Conservation (phyloP, 805 yeast species). For the Pichia eremophila region DNA sequence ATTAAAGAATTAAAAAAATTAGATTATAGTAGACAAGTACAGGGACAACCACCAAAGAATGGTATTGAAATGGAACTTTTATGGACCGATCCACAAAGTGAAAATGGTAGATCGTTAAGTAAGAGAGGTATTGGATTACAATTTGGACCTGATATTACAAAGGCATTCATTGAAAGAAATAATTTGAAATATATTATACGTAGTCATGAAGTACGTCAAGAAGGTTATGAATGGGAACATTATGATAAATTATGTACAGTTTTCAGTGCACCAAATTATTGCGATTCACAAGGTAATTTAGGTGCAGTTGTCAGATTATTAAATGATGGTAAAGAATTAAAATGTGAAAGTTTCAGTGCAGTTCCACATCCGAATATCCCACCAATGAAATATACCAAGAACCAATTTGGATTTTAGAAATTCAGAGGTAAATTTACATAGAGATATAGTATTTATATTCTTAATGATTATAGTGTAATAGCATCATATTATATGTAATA, state of each 20-base stretch:
- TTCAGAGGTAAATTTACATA: too few relatives aligned
- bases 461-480: too few relatives aligned
- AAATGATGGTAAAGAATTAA: slow-evolving; percentile 21
- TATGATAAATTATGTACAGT: slow-evolving; percentile 81
- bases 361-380: slow-evolving; percentile 84
- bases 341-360: slow-evolving; percentile 59
- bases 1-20: slow-evolving; percentile 65
- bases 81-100: slow-evolving; percentile 93
- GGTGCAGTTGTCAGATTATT: slow-evolving; percentile 80
- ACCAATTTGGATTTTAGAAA: slow-evolving; percentile 30
- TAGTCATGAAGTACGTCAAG: slow-evolving; percentile 92
- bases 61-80: slow-evolving; percentile 93
- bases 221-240: slow-evolving; percentile 84
- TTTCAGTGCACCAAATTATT: slow-evolving; percentile 97
- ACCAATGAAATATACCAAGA: slow-evolving; percentile 83
- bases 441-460: not conserved
- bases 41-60: slow-evolving; percentile 75
- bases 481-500: too few relatives aligned
- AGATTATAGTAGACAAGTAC: slow-evolving; percentile 46
- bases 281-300: slow-evolving; percentile 83
- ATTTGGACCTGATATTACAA: slow-evolving; percentile 94
- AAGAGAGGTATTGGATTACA: slow-evolving; percentile 94
- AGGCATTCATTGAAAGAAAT: slow-evolving; percentile 62
- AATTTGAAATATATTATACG: slow-evolving; percentile 72
- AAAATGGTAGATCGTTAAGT: slow-evolving; percentile 72